Percentiles rank a stretch among this genome's conserved stretches.
Evolutionary conservation across 2,329 filamentous ascomycete genomes (phyloP).

Genomic region (Metarhizium sp.): DNA sequence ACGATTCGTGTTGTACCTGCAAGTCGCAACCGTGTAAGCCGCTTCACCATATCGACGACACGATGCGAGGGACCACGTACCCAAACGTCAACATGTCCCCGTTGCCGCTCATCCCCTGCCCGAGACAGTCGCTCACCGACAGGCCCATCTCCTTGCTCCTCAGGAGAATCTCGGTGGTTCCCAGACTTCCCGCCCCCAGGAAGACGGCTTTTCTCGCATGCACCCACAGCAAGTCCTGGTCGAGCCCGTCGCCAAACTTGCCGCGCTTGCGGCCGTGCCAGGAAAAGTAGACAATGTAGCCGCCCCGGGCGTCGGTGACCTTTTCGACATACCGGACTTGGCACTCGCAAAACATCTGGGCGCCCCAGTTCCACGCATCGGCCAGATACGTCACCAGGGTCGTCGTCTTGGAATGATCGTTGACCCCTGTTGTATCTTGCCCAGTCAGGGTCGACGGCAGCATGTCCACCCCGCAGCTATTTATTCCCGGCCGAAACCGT

Average conservation of each 20-base stretch:
- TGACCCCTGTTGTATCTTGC: slow-evolving; percentile 54
- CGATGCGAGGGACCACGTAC: slow-evolving; percentile 16
- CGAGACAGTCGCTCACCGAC: slow-evolving; percentile 45
- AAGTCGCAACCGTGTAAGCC: neutral
- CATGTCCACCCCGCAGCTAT: slow-evolving; percentile 58
- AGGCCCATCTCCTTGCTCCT: slow-evolving; percentile 51
- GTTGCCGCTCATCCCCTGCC: slow-evolving; percentile 55
- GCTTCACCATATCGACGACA: too few species aligned
- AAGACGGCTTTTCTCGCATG: slow-evolving; percentile 56
- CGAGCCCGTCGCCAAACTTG: slow-evolving; percentile 37
- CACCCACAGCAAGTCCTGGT: slow-evolving; percentile 58
- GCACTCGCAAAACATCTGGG: slow-evolving; percentile 61
- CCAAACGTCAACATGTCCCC: slow-evolving; percentile 58
- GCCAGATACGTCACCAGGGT: slow-evolving; percentile 58
- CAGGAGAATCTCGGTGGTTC: slow-evolving; percentile 57
- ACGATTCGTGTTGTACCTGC: slow-evolving; percentile 48
- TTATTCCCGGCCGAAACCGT: slow-evolving; percentile 49
- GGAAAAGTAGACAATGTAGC: slow-evolving; percentile 55
- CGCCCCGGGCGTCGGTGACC: slow-evolving; percentile 32
- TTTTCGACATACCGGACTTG: slow-evolving; percentile 56
- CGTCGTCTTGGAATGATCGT: slow-evolving; percentile 59
- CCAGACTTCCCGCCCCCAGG: slow-evolving; percentile 54
- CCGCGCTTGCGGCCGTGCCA: slow-evolving; percentile 53
- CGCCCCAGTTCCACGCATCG: slow-evolving; percentile 64
- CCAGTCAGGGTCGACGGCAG: slow-evolving; percentile 48